Base-by-base conservation (phyloP, 768 basidiomycete genomes). In the Russula abietina region DNA sequence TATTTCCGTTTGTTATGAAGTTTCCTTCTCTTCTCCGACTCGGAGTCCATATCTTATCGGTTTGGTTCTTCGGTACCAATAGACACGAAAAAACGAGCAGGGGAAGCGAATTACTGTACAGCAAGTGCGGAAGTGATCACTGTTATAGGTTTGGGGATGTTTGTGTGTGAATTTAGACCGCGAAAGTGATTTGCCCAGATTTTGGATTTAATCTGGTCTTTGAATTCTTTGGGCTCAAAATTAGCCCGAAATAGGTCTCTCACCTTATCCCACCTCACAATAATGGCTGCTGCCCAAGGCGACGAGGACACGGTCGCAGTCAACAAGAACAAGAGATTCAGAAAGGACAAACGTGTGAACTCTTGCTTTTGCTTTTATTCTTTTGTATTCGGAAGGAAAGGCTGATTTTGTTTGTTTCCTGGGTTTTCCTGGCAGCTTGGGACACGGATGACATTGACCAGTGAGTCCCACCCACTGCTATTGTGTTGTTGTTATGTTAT, bases 391-490 rank as follows among this genome's bases (percentile, higher is more conserved):
- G 70, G 57, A 68, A 33, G 59, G 67, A 50, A n/a, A 5, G 45
- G 41, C 59, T 61, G 19, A 66, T 17, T n/a, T 16, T n/a, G n/a
- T n/a, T 28, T 49, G 3, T 33, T 36, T 12, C 1, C 32, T 33
- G 38, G 51, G n/a, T n/a, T 30, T 46, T 2, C 30, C 28, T 12
- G 38, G 51, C 65, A 98, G 96, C 95, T 71, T 98, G 96, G 96
- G 96, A 98, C 72, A 98, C 95, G 49, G 95, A 98, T 73, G 96
- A 97, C 69, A 93, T 98, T 75, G 91, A 98, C 80, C 95, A 97
- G 93, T 96, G 73, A 86, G 93, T 73, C 30, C 24, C 45, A n/a
- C n/a, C n/a, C n/a, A 32, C 12, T 22, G 19, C 12, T 12, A 17
- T 24, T 22, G 43, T 46, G 0, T 16, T 38, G n/a, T n/a, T n/a